phyloP scores from a whole-genome alignment of 169 alveolate species.

The Eimeria falciformis region DNA sequence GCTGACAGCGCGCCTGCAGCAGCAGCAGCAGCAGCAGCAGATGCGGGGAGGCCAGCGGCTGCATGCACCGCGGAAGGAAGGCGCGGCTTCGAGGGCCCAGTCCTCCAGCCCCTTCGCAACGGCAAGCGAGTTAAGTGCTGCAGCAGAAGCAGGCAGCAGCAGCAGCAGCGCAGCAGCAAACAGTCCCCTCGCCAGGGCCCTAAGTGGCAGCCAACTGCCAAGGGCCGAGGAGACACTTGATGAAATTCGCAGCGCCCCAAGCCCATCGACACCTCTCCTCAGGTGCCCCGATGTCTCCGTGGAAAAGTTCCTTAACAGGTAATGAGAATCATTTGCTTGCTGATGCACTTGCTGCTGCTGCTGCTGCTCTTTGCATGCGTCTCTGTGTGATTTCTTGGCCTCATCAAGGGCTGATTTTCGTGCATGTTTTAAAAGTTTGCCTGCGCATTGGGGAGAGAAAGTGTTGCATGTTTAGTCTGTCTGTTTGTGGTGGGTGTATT shows the following conservation, averaged over 20 bases:
- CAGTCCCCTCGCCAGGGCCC: constrained; percentile 31
- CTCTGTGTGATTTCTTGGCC: no score
- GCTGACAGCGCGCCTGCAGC: constrained; percentile 39
- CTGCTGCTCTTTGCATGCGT: no score
- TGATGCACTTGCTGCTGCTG: no score
- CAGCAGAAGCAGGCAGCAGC: constrained; percentile 44
- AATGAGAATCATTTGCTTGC: no score
- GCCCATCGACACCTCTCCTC: constrained; percentile 69
- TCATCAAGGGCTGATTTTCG: no score
- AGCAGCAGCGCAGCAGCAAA: constrained; percentile 22
- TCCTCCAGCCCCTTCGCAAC: constrained; percentile 43
- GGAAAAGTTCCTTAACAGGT: constrained; percentile 55
- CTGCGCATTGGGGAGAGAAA: no score
- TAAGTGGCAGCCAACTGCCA: constrained; percentile 40
- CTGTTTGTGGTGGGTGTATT: no score
- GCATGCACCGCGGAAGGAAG: constrained; percentile 31
- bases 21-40: constrained; percentile 61
- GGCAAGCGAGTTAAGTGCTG: constrained; percentile 24
- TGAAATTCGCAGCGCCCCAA: constrained; percentile 70
- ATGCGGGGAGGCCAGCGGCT: constrained; percentile 16
- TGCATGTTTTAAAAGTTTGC: no score
- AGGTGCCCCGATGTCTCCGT: constrained; percentile 45
- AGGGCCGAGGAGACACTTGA: constrained; percentile 48
- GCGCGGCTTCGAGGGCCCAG: constrained; percentile 35
- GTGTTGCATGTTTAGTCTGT: no score